Evolutionary conservation across 1,284 basidiomycete species (phyloP).

Genomic region (Mycena sp.): DNA sequence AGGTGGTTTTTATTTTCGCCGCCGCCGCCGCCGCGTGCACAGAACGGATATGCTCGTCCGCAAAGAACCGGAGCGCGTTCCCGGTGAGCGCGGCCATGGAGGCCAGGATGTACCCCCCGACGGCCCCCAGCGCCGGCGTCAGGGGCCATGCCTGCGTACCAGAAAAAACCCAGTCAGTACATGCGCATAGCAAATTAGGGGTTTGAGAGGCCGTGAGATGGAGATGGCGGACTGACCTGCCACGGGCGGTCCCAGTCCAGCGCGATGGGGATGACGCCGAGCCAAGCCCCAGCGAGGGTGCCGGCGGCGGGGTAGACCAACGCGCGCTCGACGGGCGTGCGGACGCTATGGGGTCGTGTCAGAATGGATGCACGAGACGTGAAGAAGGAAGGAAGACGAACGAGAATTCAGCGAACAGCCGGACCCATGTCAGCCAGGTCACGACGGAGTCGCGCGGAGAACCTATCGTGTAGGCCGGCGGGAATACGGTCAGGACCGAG

Average conservation of each 20-base stretch:
- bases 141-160: slow-evolving; percentile 80
- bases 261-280: slow-evolving; percentile 84
- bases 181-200: not conserved
- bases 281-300: slow-evolving; percentile 81
- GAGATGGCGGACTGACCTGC: slow-evolving; percentile 69
- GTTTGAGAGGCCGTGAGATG: not conserved
- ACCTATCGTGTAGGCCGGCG: slow-evolving; percentile 80
- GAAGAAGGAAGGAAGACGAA: slow-evolving; percentile 55
- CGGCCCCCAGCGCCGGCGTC: slow-evolving; percentile 75
- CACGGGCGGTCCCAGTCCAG: slow-evolving; percentile 96
- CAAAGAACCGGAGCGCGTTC: slow-evolving; percentile 58
- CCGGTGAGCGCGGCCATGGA: slow-evolving; percentile 67
- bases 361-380: slow-evolving; percentile 22
- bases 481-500: slow-evolving; percentile 73
- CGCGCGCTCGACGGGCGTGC: slow-evolving; percentile 77
- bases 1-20: slow-evolving; percentile 40
- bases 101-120: slow-evolving; percentile 76
- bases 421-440: slow-evolving; percentile 72
- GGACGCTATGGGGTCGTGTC: slow-evolving; percentile 56
- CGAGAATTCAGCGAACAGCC: slow-evolving; percentile 85
- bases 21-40: slow-evolving; percentile 4
- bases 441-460: slow-evolving; percentile 61
- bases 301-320: slow-evolving; percentile 85
- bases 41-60: slow-evolving; percentile 47
- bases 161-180: no score